These are phyloP conservation scores for Trichocladium antarcticum DNA, from an alignment of 495 filamentous ascomycete species.

Conservation along the genomic window DNA sequence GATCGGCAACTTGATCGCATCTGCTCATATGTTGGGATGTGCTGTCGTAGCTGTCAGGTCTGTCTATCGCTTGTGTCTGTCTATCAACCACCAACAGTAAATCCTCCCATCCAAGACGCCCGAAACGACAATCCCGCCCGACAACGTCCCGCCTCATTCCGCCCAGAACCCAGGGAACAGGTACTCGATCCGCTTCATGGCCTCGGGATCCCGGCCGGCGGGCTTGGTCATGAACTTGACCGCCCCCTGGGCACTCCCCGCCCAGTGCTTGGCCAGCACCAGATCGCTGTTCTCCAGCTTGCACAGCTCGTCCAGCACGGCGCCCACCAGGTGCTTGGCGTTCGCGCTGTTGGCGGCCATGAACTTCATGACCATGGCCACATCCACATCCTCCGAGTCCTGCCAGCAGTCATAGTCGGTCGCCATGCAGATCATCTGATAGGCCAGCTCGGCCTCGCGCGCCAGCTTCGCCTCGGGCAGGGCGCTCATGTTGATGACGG, in stretches of 20 bases:
- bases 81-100: background rate
- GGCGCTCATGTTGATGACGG: constrained; percentile 93
- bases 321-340: constrained; percentile 70
- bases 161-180: constrained; percentile 58
- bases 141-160: constrained; percentile 10
- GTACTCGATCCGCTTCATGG: constrained; percentile 59
- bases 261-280: constrained; percentile 67
- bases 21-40: background rate
- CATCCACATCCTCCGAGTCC: constrained; percentile 69
- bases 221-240: constrained; percentile 65
- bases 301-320: constrained; percentile 74
- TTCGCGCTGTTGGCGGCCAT: constrained; percentile 89
- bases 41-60: background rate
- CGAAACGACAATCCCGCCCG: background rate
- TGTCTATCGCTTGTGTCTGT: constrained; percentile 8
- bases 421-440: constrained; percentile 98
- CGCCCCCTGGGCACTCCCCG: constrained; percentile 49
- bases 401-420: constrained; percentile 99
- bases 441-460: constrained; percentile 88
- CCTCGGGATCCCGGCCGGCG: constrained; percentile 50
- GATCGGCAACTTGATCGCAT: too few species aligned
- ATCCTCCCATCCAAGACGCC: background rate
- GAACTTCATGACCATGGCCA: constrained; percentile 93
- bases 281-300: constrained; percentile 64
- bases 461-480: constrained; percentile 96